Base-by-base conservation (phyloP, 352 stramenopile species). In the Phytophthora melonis region DNA sequence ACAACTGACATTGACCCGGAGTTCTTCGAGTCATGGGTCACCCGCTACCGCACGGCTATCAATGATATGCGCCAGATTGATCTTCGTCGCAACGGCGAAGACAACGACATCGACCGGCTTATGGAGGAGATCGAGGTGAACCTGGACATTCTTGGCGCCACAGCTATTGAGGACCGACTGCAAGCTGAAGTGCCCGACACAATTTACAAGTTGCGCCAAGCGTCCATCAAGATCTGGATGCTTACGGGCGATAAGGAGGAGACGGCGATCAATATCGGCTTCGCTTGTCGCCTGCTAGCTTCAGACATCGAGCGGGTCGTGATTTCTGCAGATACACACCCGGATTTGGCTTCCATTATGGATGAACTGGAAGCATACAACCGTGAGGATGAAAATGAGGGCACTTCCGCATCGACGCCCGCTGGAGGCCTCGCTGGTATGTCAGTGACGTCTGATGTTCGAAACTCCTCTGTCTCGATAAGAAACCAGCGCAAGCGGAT, bases 211-310 rank as follows among this genome's bases (percentile, higher is more conserved):
- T 75, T 99, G n/a, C 87, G 91, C 0, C 81, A 96, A 53, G 96
- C 95, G 7, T 93, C 94, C 10, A 98, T 99, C 61, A 97, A 98
- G 78, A 90, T 98, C 41, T 98, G 95, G 93, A 97, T 99, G 82
- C 88, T 99, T 21, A 99, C 96, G 5, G 95, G 95, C 7, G 96
- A 99, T 74, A 99, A 99, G 76, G 81, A 97, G 68, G 96, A 98
- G 73, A 99, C 96, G 4, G 96, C 96, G 13, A 98, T 98, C 71
- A 98, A 99, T 75, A 99, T 99, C 74, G 96, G 90, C n/a, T 98
- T 97, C 76, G 91, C 93, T 7, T 98, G 91, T 60, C 89, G 93
- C 13, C 57, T 98, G 18, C 63, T 98, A 19, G 97, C 93, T 9
- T 82, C 92, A 2, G 96, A 98, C 61, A 99, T 99, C 80, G 91